These are phyloP conservation scores for Tetraselmis chui DNA, from an alignment of 139 green algal species.

Conservation along the genomic window DNA sequence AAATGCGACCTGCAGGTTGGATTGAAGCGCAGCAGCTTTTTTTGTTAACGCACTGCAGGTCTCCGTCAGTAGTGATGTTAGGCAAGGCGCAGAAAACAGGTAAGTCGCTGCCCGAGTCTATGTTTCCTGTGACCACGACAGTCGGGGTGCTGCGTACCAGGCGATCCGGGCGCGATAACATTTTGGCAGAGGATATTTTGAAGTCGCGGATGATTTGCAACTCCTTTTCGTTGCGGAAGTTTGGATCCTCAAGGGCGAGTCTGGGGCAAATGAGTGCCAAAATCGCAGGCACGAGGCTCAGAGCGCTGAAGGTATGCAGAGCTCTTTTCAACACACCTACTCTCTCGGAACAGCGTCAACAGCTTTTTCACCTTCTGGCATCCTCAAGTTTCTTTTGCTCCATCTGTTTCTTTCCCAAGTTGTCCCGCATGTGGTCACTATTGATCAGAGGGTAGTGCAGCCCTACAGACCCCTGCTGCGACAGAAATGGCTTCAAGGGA, in stretches of 20 bases:
- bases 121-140: too few species aligned
- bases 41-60: too few species aligned
- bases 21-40: too few species aligned
- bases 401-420: slow-evolving; percentile 60
- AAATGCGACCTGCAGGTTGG: slow-evolving; percentile 37
- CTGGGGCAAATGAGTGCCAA: too few species aligned
- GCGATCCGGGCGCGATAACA: slow-evolving; percentile 1
- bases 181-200: slow-evolving; percentile 33
- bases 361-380: slow-evolving; percentile 14
- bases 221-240: slow-evolving; percentile 41
- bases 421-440: slow-evolving; percentile 48
- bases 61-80: too few species aligned
- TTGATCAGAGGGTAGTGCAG: slow-evolving; percentile 79
- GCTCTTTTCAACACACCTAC: too few species aligned
- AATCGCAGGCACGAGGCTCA: too few species aligned
- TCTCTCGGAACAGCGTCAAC: too few species aligned
- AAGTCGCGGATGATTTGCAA: slow-evolving; percentile 50
- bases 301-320: too few species aligned
- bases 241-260: slow-evolving; percentile 39
- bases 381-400: slow-evolving; percentile 74
- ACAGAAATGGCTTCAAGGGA: too few species aligned
- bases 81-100: too few species aligned
- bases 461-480: slow-evolving; percentile 21
- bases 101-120: too few species aligned
- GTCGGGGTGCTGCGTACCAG: neutral